Base-by-base conservation (phyloP, 2,329 filamentous ascomycete genomes). In the Calonectria henricotiae region DNA sequence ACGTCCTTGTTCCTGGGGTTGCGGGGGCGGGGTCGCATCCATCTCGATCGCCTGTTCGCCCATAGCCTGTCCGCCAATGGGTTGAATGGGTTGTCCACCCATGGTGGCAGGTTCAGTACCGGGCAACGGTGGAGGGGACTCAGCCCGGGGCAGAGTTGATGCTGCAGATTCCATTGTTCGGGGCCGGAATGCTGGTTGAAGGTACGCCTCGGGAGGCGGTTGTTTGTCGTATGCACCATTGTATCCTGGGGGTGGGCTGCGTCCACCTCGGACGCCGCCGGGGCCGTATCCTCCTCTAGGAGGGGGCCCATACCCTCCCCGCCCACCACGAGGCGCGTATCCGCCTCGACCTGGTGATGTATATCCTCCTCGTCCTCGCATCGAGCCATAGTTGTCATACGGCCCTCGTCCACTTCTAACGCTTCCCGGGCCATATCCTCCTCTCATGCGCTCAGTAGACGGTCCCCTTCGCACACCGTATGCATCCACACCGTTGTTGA, bases 11-110 rank as follows among this genome's bases (percentile, higher is more conserved):
- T 82, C 83, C 44, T 76, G 76, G 15, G 83, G 84, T 3, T 83
- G 72, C 32, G 82, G 83, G 65, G 82, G 80, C n/a, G 87, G 86
- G 65, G 85, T 87, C 39, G 92, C 91, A 79, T 95, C 92, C 93
- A 97, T 95, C 80, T 96, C 94, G 64, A 95, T 89, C 3, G 92
- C 90, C 77, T 92, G 91, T 11, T 90, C 91, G 13, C 91, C 80
- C 39, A 80, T 75, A 4, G 27, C 27, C 27, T 30, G 27, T 7
- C 27, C 27, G 27, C 27, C 27, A n/a, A 77, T 73, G 58, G 81
- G 5, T 77, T 92, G 91, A 8, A 37, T 37, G 35, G 35, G 5
- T 77, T 92, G 91, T 11, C 91, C 91, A 13, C 91, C 80, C 39
- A 80, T 75, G n/a, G 77, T 73, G 55, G 81, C 74, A 68, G 83